Percentiles rank a stretch among this genome's conserved stretches.
Conservation (phyloP, 371 early-diverging fungal genomes). For the Mortierella sp. region DNA sequence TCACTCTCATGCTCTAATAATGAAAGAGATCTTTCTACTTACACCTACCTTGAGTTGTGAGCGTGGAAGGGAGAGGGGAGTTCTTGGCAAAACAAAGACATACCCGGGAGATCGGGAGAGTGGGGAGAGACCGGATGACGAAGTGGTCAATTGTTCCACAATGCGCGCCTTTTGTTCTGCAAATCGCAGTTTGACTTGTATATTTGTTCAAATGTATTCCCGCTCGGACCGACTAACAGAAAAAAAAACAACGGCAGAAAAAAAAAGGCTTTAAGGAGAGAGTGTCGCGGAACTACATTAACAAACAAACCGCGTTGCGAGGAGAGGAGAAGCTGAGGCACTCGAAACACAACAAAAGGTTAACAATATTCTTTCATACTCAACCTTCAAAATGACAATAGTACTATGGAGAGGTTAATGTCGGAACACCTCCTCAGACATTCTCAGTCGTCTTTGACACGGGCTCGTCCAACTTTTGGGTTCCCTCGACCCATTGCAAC, state of each 20-base stretch:
- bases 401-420: constrained; percentile 89
- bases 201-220: background rate
- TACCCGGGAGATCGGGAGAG: background rate
- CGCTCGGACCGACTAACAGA: background rate
- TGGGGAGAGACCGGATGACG: background rate
- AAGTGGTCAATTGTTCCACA: constrained; percentile 6
- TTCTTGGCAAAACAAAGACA: constrained; percentile 4
- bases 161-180: constrained; percentile 12
- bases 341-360: background rate
- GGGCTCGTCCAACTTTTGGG: constrained; percentile 96
- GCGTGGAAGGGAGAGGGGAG: too few species aligned
- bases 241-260: constrained; percentile 2
- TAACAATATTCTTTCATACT: background rate
- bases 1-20: background rate
- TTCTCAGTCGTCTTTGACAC: constrained; percentile 97
- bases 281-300: background rate
- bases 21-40: background rate
- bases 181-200: background rate
- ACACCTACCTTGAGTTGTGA: background rate
- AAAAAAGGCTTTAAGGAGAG: background rate
- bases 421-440: constrained; percentile 90
- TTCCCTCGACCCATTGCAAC: constrained; percentile 93
- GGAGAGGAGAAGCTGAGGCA: too few species aligned
- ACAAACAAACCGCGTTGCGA: background rate
- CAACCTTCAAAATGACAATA: constrained; percentile 21